Evolutionary conservation across 1,139 yeast genomes (phyloP), one percentile per base, ranked within the genome.

Genomic region (Kodamaea plutei): DNA sequence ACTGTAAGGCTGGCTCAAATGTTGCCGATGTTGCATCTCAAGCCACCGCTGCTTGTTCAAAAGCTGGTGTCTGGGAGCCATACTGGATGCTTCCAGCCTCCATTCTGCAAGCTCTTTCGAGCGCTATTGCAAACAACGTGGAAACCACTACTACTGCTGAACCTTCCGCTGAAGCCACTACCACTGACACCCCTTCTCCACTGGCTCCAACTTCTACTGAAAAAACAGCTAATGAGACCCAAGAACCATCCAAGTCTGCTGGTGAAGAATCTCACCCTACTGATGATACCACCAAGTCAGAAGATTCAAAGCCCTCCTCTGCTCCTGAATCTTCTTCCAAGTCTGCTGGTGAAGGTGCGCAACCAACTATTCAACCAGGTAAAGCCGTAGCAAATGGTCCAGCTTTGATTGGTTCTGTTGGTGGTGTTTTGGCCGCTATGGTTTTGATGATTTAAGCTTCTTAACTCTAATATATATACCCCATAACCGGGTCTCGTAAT

Each of bases 41-140:
- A 39, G 76, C 73, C 19, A 44, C 44, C 14, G 62, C 73, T 8
- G 39, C 64, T 30, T 70, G 76, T 49, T 45, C 58, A 14, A 40
- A 45, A 17, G 75, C 59, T 28, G 76, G 75, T 38, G 76, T 65
- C 25, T 43, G 45, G 39, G 43, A 45, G n/a, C 59, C 61, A 40
- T 48, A 60, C 33, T 66, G 70, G 71, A 53, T 55, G 53, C 54
- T 67, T 48, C 68, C 69, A 15, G 58, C 57, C 12, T 44, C 61
- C 6, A 56, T 60, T 28, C 48, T 64, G 3, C 39, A 58, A 17
- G 58, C 46, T 10, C 46, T 68, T 29, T 42, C 45, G 7, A 33
- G 33, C 16, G 64, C 64, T 20, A 47, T 44, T 15, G 41, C 47
- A 3, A 39, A 43, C 15, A 35, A 43, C 5, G 38, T 38, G 6